These are phyloP conservation scores for Coemansia linderi DNA, from an alignment of 371 early-diverging fungal species.

Conservation along the genomic window DNA sequence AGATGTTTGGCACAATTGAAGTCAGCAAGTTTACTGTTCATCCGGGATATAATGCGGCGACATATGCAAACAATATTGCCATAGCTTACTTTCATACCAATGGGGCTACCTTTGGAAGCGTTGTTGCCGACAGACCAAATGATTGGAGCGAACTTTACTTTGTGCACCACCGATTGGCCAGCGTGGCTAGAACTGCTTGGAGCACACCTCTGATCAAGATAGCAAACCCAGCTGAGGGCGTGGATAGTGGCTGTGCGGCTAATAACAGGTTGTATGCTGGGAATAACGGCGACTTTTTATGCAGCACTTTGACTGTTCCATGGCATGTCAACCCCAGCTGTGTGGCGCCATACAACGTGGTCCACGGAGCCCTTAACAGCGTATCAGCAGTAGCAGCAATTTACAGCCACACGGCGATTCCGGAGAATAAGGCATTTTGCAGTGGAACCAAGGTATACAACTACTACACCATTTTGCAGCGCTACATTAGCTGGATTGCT, in stretches of 20 bases:
- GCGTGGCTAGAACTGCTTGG: neutral
- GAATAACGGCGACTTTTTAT: neutral
- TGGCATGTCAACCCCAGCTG: slow-evolving; percentile 8
- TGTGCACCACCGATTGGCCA: neutral
- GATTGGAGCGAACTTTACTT: slow-evolving; percentile 16
- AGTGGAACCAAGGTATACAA: neutral
- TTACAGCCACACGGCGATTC: slow-evolving; percentile 19
- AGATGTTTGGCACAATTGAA: neutral
- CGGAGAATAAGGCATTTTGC: slow-evolving; percentile 10
- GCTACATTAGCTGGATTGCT: slow-evolving; percentile 2
- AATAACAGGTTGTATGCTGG: slow-evolving; percentile 4
- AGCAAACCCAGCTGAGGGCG: neutral
- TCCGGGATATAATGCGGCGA: neutral
- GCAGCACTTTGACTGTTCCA: slow-evolving; percentile 1
- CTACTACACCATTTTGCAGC: slow-evolving; percentile 6
- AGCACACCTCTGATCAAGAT: neutral
- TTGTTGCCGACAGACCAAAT: slow-evolving; percentile 17
- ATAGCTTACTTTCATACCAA: slow-evolving; percentile 9
- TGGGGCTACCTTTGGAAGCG: neutral
- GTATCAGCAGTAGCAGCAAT: slow-evolving; percentile 15
- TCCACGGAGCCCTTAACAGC: neutral
- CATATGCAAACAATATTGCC: slow-evolving; percentile 27
- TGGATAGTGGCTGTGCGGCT: neutral
- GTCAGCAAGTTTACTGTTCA: neutral
- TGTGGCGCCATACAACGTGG: slow-evolving; percentile 14